A percentile compares a stretch with the other conserved stretches of the same genome.
Conservation (phyloP, 2,329 filamentous ascomycete genomes). For the Sporothrix mexicana region DNA sequence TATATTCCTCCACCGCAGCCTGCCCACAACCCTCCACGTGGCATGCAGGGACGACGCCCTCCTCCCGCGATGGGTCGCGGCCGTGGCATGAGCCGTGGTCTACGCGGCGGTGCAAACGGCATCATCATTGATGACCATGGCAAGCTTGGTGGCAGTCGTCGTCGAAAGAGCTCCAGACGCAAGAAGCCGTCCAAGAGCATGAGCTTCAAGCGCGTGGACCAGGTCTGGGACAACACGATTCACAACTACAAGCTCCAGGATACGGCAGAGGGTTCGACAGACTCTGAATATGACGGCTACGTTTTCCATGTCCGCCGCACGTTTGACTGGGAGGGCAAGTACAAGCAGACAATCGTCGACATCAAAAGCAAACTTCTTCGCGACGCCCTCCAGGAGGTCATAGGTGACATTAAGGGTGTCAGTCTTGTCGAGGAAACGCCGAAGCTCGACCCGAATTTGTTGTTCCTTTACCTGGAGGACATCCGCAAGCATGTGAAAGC, state of each 20-base stretch:
- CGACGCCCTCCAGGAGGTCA: conserved; percentile 71
- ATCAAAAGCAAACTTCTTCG: conserved; percentile 83
- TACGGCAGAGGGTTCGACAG: conserved; percentile 53
- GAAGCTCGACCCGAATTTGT: conserved; percentile 71
- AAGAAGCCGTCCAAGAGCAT: conserved; percentile 39
- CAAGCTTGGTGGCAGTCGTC: not conserved
- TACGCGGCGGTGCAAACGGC: not conserved
- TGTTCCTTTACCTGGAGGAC: conserved; percentile 80
- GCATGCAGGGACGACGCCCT: not conserved
- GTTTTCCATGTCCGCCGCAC: conserved; percentile 82
- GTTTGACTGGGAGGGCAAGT: conserved; percentile 86
- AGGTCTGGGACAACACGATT: conserved; percentile 58
- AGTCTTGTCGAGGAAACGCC: conserved; percentile 82
- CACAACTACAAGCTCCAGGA: conserved; percentile 62
- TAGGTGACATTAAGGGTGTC: conserved; percentile 78
- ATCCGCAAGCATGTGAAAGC: conserved; percentile 68
- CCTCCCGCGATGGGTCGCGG: not conserved
- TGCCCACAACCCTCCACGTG: not conserved
- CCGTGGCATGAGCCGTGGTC: not conserved
- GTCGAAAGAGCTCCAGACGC: conserved; percentile 14
- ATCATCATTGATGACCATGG: not conserved
- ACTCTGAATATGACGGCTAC: conserved; percentile 74
- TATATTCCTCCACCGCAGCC: conserved; percentile 14
- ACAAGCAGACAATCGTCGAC: conserved; percentile 73
- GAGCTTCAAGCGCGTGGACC: conserved; percentile 60